Base-by-base conservation (phyloP, 768 basidiomycete species). In the Chalciporus pseudorubinellus region DNA sequence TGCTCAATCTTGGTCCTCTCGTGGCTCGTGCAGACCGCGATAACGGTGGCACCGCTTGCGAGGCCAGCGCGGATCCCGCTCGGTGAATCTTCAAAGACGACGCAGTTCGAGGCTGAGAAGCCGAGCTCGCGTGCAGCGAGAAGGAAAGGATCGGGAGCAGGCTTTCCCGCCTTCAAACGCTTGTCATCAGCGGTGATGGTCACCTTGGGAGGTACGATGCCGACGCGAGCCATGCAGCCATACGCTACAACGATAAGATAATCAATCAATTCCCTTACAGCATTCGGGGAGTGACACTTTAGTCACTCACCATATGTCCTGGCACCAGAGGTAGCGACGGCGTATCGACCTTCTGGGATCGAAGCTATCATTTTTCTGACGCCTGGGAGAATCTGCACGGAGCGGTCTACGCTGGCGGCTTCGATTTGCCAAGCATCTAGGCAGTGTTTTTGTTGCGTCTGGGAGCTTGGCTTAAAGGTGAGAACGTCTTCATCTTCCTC, bases 151-250 rank as follows among this genome's bases (percentile, higher is more conserved):
- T 83, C 82, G 8, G 80, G 81, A 0, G 80, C 79, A 24, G 82
- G 82, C 65, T 83, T 83, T 20, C 82, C 82, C 0, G 79, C 79
- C 62, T 84, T 82, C 57, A 88, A 75, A 29, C 85, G 82, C 59
- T 83, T 80, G 74, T 88, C 85, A 64, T 88, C 86, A 38, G 84
- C 86, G 22, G 87, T 89, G 67, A 89, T 84, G 24, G 85, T 87
- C 36, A 87, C 79, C 41, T 72, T 66, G 20, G 87, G 86, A 8
- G 84, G 82, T 2, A 72, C 73, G 67, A 88, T 87, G 12, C 84
- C 84, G 24, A 85, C 85, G 41, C 84, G 82, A 5, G 75, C 77
- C 77, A 87, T 81, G 59, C 83, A 85, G n/a, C 84, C 84, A 58
- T 81, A 71, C 18, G 84, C 80, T 82, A 45, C 1, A 12, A 46